Evolutionary conservation across 495 filamentous ascomycete species (phyloP).

Genomic region (Jackrogersella minutella): DNA sequence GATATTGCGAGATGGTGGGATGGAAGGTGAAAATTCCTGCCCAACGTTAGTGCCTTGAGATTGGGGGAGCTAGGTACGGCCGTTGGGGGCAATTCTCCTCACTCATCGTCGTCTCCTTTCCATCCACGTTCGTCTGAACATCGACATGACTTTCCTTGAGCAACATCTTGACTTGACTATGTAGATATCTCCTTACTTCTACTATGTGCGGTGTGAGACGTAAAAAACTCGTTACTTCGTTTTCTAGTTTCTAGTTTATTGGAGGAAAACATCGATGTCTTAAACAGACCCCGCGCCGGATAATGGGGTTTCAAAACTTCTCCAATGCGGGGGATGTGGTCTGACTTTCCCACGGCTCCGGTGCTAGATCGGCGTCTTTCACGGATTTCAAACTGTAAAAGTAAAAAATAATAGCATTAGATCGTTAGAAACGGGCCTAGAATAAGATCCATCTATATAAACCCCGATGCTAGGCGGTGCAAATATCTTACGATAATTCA

Average conservation of each 20-base stretch:
- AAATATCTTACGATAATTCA: background rate
- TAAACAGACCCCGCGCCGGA: slow-evolving; percentile 31
- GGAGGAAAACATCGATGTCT: slow-evolving; percentile 15
- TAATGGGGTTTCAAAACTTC: slow-evolving; percentile 8
- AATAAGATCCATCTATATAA: background rate
- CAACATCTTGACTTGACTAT: slow-evolving; percentile 54
- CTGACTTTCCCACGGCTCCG: slow-evolving; percentile 24
- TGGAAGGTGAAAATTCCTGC: slow-evolving; percentile 90
- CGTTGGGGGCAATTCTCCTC: slow-evolving; percentile 13
- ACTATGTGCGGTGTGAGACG: background rate
- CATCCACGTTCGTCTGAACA: slow-evolving; percentile 52
- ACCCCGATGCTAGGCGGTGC: background rate
- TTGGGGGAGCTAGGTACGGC: background rate
- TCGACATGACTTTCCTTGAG: slow-evolving; percentile 56
- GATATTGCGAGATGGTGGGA: slow-evolving; percentile 82
- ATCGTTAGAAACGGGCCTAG: too few species aligned
- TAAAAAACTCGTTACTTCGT: slow-evolving; percentile 9
- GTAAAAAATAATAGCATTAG: too few species aligned
- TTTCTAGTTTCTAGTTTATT: too few species aligned
- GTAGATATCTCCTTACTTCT: background rate
- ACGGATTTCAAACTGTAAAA: slow-evolving; percentile 1
- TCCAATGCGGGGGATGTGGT: slow-evolving; percentile 28
- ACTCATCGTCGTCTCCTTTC: slow-evolving; percentile 60
- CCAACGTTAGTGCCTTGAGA: slow-evolving; percentile 35
- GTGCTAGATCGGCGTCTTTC: slow-evolving; percentile 22